phyloP scores from a whole-genome alignment of 352 stramenopile species.

The Thalassiosira pacifica region DNA sequence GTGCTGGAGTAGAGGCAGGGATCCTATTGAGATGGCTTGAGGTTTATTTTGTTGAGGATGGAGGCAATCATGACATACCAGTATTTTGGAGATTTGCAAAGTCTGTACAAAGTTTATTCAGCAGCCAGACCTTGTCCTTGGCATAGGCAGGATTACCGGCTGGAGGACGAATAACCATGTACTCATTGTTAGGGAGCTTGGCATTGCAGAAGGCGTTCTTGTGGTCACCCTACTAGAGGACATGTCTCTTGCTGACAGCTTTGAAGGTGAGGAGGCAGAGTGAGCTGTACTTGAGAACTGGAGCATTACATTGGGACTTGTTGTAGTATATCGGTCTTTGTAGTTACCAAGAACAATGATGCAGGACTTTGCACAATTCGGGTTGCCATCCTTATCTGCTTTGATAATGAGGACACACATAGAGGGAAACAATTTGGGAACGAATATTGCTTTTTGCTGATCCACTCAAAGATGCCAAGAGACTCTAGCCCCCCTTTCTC shows the following conservation, averaged over 20 bases:
- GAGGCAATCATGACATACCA: slow-evolving; percentile 43
- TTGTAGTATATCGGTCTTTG: slow-evolving; percentile 41
- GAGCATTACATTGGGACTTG: slow-evolving; percentile 34
- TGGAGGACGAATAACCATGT: slow-evolving; percentile 36
- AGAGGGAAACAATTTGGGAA: slow-evolving; percentile 19
- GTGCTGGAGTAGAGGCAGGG: background rate
- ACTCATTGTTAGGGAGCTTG: slow-evolving; percentile 39
- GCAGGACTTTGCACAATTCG: slow-evolving; percentile 55
- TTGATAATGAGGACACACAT: slow-evolving; percentile 68
- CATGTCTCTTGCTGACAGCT: slow-evolving; percentile 19
- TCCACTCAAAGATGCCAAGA: slow-evolving; percentile 26
- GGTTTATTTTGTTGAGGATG: slow-evolving; percentile 20
- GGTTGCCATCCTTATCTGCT: slow-evolving; percentile 43
- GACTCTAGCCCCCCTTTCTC: slow-evolving; percentile 19
- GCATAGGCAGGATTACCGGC: slow-evolving; percentile 17
- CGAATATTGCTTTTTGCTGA: slow-evolving; percentile 31
- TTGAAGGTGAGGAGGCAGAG: slow-evolving; percentile 34
- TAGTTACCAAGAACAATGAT: slow-evolving; percentile 64
- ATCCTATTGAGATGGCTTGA: slow-evolving; percentile 26
- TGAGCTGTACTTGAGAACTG: slow-evolving; percentile 43
- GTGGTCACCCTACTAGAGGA: slow-evolving; percentile 59
- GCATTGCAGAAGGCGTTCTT: slow-evolving; percentile 63
- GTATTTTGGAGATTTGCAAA: slow-evolving; percentile 22
- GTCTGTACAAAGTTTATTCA: slow-evolving; percentile 56
- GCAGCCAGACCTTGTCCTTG: slow-evolving; percentile 28